phyloP scores from a whole-genome alignment of 169 alveolate genomes.

The Cryptosporidium parvum region DNA sequence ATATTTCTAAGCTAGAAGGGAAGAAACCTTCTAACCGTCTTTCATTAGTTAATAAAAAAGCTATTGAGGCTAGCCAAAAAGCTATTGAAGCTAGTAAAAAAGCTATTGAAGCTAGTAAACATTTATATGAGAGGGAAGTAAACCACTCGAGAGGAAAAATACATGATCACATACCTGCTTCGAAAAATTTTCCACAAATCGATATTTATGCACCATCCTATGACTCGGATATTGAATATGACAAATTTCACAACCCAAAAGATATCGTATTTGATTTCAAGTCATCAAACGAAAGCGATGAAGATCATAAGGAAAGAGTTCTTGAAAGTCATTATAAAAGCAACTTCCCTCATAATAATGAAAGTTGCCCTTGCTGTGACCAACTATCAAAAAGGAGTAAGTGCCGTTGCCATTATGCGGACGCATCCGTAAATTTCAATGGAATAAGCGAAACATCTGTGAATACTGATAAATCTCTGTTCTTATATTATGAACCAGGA shows the following conservation, averaged over 20 bases:
- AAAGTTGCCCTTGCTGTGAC: slow-evolving; percentile 65
- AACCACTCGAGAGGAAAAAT: slow-evolving; percentile 52
- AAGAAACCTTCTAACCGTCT: neutral
- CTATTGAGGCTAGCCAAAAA: slow-evolving; percentile 54
- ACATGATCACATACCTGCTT: slow-evolving; percentile 65
- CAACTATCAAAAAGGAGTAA: slow-evolving; percentile 15
- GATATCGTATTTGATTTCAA: slow-evolving; percentile 11
- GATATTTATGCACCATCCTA: slow-evolving; percentile 72
- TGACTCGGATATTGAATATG: slow-evolving; percentile 61
- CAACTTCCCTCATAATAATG: neutral
- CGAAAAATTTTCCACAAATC: slow-evolving; percentile 56
- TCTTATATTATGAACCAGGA: slow-evolving; percentile 58
- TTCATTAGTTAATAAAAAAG: slow-evolving; percentile 46
- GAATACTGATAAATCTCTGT: slow-evolving; percentile 59
- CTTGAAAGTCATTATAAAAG: neutral
- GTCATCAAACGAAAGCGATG: slow-evolving; percentile 8
- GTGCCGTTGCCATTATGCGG: slow-evolving; percentile 66
- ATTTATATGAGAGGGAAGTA: slow-evolving; percentile 21
- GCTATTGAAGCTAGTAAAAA: slow-evolving; percentile 55
- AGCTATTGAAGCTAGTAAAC: slow-evolving; percentile 44
- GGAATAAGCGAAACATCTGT: slow-evolving; percentile 69
- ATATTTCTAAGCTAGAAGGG: neutral
- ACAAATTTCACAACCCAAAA: slow-evolving; percentile 31
- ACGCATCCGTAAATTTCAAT: slow-evolving; percentile 60
- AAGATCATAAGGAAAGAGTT: neutral